Base-by-base conservation (phyloP, 208 protist species). In the Trypanosoma cruzi region DNA sequence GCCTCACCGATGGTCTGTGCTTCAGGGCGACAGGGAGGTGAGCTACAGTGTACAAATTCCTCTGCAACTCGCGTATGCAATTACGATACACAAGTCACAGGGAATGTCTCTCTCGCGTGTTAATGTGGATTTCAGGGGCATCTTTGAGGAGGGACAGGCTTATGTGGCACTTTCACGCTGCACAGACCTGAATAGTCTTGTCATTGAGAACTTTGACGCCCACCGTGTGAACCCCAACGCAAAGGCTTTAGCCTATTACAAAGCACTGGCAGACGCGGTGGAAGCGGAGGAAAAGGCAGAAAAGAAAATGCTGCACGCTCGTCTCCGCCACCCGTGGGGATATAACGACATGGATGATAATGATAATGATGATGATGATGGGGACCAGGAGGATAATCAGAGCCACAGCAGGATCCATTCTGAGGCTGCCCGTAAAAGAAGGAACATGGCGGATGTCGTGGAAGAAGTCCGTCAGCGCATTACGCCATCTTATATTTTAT, bases 31-130 rank as follows among this genome's bases (percentile, higher is more conserved):
- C 20, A 22, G 50, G 24, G 71, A 80, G 48, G 44, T 89, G 16
- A 79, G 81, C 10, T 76, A 73, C 68, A 80, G 68, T 26, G 77
- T 83, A 26, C 91, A 96, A 74, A 85, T 99, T 16, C 98, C 98
- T 37, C 83, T 99, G 2, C 88, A 86, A n/a, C 84, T 98, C 8
- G 97, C 97, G 44, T 99, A 97, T 82, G 96, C 96, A 32, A 89
- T 98, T 58, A 98, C 97, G 10, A 97, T 99, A 54, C 97, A 99
- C 81, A 99, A 99, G 67, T 89, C 86, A 36, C 98, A 99, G 72
- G 98, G 98, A 34, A 96, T 99, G 92, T 90, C 89, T 24, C 80
- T 97, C 32, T 77, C 75, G 20, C 67, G 84, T 48, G 88, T 94
- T 18, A 88, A 95, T 75, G 87, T 97, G 58, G 92, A 97, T 77